Conservation (phyloP, 176 grass and related monocot species). For the Zoysia japonica region DNA sequence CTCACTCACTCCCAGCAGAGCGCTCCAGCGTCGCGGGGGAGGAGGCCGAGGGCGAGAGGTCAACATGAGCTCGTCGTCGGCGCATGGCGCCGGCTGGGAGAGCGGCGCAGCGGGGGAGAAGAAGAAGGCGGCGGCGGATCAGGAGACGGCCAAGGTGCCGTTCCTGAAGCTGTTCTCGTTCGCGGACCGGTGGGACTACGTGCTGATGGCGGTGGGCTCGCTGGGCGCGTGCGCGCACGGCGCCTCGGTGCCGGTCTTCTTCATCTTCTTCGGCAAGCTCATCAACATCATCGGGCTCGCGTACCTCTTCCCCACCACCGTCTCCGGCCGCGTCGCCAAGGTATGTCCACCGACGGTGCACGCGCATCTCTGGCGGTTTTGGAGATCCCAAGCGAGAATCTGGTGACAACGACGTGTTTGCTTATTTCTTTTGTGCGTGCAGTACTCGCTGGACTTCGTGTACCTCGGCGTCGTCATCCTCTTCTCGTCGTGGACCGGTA, state of each 20-base stretch:
- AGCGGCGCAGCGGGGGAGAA: not conserved
- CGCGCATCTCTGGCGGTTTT: not conserved
- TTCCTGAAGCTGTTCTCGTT: conserved; percentile 98
- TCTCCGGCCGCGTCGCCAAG: conserved; percentile 76
- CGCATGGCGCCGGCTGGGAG: conserved; percentile 23
- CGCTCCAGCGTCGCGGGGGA: not conserved
- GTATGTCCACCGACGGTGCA: conserved; percentile 23
- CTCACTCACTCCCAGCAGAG: not conserved
- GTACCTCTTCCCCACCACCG: conserved; percentile 82
- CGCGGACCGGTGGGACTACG: conserved; percentile 92
- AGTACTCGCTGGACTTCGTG: conserved; percentile 98
- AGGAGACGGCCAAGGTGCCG: conserved; percentile 58
- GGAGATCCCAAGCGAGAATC: not conserved
- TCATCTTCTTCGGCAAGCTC: conserved; percentile 99
- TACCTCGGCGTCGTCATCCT: conserved; percentile 85
- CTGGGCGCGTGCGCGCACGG: conserved; percentile 91
- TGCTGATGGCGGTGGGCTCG: conserved; percentile 80
- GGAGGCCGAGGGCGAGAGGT: not conserved
- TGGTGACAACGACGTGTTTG: not conserved
- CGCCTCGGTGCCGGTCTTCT: conserved; percentile 97
- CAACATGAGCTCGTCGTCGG: conserved; percentile 45
- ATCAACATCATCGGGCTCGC: conserved; percentile 98
- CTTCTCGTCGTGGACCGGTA: conserved; percentile 98
- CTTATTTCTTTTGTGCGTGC: not conserved
- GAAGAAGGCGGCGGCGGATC: conserved; percentile 5